Evolutionary conservation across 768 basidiomycete genomes (phyloP).

Genomic region (Holtermanniella nyarrowii): DNA sequence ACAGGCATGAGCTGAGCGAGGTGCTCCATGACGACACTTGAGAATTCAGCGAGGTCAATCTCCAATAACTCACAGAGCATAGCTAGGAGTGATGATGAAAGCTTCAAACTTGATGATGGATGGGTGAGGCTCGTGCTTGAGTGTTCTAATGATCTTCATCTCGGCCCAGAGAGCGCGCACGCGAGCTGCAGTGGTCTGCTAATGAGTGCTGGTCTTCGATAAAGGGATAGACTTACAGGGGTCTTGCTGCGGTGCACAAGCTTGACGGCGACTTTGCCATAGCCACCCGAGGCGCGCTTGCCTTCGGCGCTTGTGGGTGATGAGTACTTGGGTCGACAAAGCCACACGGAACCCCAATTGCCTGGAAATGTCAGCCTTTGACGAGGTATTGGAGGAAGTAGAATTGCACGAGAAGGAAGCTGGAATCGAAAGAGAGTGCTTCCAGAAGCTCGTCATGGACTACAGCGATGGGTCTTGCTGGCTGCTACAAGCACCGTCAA

Average conservation of each 20-base stretch:
- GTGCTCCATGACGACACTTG: slow-evolving; percentile 57
- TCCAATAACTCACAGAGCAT: slow-evolving; percentile 61
- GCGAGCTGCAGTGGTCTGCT: slow-evolving; percentile 69
- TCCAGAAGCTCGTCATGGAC: too few relatives aligned
- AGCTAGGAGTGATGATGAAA: slow-evolving; percentile 84
- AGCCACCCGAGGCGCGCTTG: not conserved
- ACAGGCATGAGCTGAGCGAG: slow-evolving; percentile 80
- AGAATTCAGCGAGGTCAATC: slow-evolving; percentile 1
- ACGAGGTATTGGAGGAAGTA: too few relatives aligned
- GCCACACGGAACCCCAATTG: slow-evolving; percentile 39
- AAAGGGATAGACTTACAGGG: slow-evolving; percentile 38
- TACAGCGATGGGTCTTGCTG: too few relatives aligned
- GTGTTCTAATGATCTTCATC: slow-evolving; percentile 84
- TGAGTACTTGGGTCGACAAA: slow-evolving; percentile 19
- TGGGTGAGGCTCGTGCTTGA: slow-evolving; percentile 77
- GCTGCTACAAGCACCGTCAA: too few relatives aligned
- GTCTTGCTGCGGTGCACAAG: slow-evolving; percentile 76
- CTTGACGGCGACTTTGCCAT: slow-evolving; percentile 64
- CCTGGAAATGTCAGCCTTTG: not conserved
- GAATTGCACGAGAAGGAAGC: too few relatives aligned
- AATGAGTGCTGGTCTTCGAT: not conserved
- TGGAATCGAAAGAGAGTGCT: too few relatives aligned
- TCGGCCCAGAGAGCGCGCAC: slow-evolving; percentile 94
- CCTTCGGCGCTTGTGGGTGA: not conserved
- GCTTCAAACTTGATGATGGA: slow-evolving; percentile 87